Percentiles rank a stretch among this genome's conserved stretches.
Conservation (phyloP, 2,329 filamentous ascomycete genomes). For the Gremmenia infestans region DNA sequence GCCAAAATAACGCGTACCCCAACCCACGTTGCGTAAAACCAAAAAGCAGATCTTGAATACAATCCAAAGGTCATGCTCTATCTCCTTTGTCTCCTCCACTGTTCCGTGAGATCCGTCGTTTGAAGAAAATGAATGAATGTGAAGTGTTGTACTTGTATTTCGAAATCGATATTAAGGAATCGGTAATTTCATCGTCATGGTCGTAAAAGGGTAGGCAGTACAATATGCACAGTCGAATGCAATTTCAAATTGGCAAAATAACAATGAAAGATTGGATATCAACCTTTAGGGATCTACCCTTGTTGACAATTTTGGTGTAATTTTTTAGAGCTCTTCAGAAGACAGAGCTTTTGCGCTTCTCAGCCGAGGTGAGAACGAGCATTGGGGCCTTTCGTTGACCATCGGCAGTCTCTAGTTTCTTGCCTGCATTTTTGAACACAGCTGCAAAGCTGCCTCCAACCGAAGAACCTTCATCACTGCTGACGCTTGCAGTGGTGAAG, state of each 20-base stretch:
- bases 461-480: slow-evolving; percentile 53
- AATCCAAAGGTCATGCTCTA: slow-evolving; percentile 20
- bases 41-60: slow-evolving; percentile 19
- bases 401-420: slow-evolving; percentile 52
- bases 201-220: slow-evolving; percentile 28
- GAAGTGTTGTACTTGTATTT: slow-evolving; percentile 18
- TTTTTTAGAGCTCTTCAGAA: slow-evolving; percentile 39
- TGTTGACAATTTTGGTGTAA: slow-evolving; percentile 17
- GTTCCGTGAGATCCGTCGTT: slow-evolving; percentile 4
- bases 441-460: slow-evolving; percentile 61
- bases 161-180: slow-evolving; percentile 22
- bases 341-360: slow-evolving; percentile 78
- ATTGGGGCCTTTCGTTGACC: slow-evolving; percentile 77
- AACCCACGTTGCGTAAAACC: slow-evolving; percentile 11
- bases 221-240: slow-evolving; percentile 35
- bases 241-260: slow-evolving; percentile 34
- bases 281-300: slow-evolving; percentile 31
- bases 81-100: slow-evolving; percentile 1
- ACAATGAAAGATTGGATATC: slow-evolving; percentile 29
- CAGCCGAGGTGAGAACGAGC: slow-evolving; percentile 80
- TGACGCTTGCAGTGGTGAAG: slow-evolving; percentile 58
- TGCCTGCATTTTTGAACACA: slow-evolving; percentile 56
- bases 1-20: slow-evolving; percentile 22
- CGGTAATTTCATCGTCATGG: slow-evolving; percentile 29
- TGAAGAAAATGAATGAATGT: slow-evolving; percentile 10